Evolutionary conservation across 768 basidiomycete species (phyloP), one percentile per base, ranked within the genome.

Genomic region (Suillus paluster): DNA sequence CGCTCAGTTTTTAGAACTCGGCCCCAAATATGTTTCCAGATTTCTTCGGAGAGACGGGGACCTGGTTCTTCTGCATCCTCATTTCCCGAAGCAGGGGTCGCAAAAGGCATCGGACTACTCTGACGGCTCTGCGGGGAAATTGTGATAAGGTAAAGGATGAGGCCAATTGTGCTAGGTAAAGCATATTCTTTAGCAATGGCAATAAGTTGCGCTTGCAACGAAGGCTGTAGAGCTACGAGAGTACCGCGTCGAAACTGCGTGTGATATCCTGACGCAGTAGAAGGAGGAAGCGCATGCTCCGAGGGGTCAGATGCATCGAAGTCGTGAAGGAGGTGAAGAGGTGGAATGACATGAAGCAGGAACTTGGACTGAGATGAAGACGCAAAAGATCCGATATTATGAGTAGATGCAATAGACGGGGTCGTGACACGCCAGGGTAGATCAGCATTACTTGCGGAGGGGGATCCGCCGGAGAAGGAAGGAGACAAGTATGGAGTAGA

Each of bases 121-220:
- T 60, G 65, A 17, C 58, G 60, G 46, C 57, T 65, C 58, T 68
- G 74, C 6, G 70, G 52, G 52, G 76, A 65, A 21, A 79, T 68
- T 42, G 79, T 79, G 48, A 92, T 84, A 50, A 98, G 85, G 74
- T 95, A 98, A 2, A 98, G 81, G 46, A 92, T 80, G 52, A 98
- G 77, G 6, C 96, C 96, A 15, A 84, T 76, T 0, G 92, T 93
- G 66, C 90, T 94, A 1, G 96, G 96, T 19, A 99, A 80, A 3
- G 92, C 92, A 70, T 95, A 99, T 76, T 98, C 96, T 75, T 89
- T 89, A 15, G 96, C 95, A 57, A 99, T 97, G 8, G 94, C 91
- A 23, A 81, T 80, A 11, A 97, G 78, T 72, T 97, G 96, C 1
- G 88, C 84, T 45, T 93, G 89, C 1, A 99, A 78, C 0, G 90